Percentiles rank a stretch among this genome's conserved stretches.
phyloP scores from a whole-genome alignment of 768 basidiomycete genomes.

The Suillus variegatus region DNA sequence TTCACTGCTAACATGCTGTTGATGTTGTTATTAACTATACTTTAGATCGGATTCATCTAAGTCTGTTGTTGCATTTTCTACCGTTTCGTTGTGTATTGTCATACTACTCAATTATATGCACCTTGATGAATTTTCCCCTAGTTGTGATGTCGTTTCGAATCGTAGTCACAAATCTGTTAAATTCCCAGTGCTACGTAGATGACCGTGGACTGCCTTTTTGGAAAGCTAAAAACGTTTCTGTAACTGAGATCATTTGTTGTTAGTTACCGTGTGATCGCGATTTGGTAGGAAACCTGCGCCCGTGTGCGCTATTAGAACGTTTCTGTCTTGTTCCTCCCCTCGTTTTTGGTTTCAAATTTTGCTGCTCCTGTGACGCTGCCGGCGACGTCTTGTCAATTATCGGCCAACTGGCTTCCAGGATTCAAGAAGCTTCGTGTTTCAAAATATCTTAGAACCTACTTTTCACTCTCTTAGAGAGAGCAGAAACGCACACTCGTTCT shows the following conservation, averaged over 20 bases:
- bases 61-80: slow-evolving; percentile 10
- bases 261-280: slow-evolving; percentile 22
- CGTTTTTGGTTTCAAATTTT: slow-evolving; percentile 12
- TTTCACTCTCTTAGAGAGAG: slow-evolving; percentile 13
- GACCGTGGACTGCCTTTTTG: neutral
- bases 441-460: slow-evolving; percentile 7
- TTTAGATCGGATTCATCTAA: slow-evolving; percentile 93
- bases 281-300: neutral
- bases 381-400: slow-evolving; percentile 14
- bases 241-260: neutral
- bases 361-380: slow-evolving; percentile 22
- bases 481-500: slow-evolving; percentile 43
- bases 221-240: neutral
- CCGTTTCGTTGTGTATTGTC: neutral
- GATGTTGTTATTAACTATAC: neutral
- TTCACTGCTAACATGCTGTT: slow-evolving; percentile 15
- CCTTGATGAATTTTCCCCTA: neutral
- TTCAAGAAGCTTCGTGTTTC: slow-evolving; percentile 8
- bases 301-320: neutral
- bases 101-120: slow-evolving; percentile 15
- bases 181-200: neutral
- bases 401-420: slow-evolving; percentile 13
- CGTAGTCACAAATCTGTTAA: neutral
- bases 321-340: slow-evolving; percentile 17
- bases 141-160: neutral